phyloP scores from a whole-genome alignment of 2,329 filamentous ascomycete genomes.

The Chrysoporthe austroafricana region DNA sequence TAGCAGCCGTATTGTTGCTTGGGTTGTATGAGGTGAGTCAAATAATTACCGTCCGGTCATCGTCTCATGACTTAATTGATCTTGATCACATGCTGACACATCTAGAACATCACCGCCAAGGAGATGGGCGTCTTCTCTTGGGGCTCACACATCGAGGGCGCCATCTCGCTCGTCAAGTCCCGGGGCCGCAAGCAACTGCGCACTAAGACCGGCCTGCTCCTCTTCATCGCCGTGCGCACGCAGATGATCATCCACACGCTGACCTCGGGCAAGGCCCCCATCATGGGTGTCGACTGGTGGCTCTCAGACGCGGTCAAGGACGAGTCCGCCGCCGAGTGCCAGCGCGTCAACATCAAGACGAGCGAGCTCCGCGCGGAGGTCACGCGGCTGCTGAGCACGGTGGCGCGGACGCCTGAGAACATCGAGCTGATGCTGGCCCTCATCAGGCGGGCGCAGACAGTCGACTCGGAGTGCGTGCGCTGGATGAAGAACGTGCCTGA shows the following conservation, averaged over 20 bases:
- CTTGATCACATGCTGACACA: not conserved
- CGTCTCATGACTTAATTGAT: not conserved
- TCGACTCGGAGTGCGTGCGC: slow-evolving; percentile 55
- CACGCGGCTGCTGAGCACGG: slow-evolving; percentile 52
- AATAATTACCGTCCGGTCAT: not conserved
- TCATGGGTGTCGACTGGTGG: slow-evolving; percentile 64
- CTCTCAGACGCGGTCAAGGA: slow-evolving; percentile 56
- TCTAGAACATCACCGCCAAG: slow-evolving; percentile 56
- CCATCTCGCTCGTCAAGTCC: slow-evolving; percentile 63
- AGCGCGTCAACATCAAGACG: slow-evolving; percentile 57
- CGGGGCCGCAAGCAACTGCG: slow-evolving; percentile 59
- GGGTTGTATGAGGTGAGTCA: slow-evolving; percentile 60
- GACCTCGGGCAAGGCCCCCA: slow-evolving; percentile 54
- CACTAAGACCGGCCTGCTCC: slow-evolving; percentile 55
- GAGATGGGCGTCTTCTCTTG: slow-evolving; percentile 60
- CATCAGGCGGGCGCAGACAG: slow-evolving; percentile 53
- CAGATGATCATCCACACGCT: slow-evolving; percentile 66
- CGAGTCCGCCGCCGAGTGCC: slow-evolving; percentile 50
- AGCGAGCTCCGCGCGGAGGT: slow-evolving; percentile 60
- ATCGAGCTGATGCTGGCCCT: slow-evolving; percentile 55
- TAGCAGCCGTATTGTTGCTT: slow-evolving; percentile 63
- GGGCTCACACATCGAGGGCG: slow-evolving; percentile 67
- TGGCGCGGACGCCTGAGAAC: slow-evolving; percentile 52
- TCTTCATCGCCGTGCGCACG: slow-evolving; percentile 64
- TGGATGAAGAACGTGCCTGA: slow-evolving; percentile 58